Base-by-base conservation (phyloP, 345 rosid species). In the Clausena lansium region DNA sequence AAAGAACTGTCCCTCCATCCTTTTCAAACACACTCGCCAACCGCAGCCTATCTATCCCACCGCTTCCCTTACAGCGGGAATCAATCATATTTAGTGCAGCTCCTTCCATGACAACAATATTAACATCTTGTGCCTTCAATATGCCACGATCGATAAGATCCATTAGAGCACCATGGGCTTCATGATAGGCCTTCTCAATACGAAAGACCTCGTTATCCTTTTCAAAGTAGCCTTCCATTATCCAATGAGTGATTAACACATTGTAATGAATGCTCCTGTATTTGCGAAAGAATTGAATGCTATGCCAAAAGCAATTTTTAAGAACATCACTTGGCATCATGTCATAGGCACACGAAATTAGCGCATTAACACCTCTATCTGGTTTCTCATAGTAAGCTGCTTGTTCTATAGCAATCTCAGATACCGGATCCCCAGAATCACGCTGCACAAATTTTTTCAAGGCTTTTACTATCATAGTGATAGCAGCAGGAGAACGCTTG, bases 171-270 rank as follows among this genome's bases (percentile, higher is more conserved):
- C 3, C 0, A 64, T 89, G 90, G 24, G 88, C 93, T 0, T 79
- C 72, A 9, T 81, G 74, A 67, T 89, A 91, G 2, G 89, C 89
- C 73, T 76, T 68, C 57, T 83, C 84, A 8, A 87, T 67, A 28
- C 20, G 81, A 80, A 82, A 39, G 13, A 9, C 45, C 45, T 9
- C 45, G 3, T 9, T 39, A 9, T 39, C 13, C 13, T 9, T 39
- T 39, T 66, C 90, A 52, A 91, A 88, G 65, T 77, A 88, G 65
- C 95, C 93, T 84, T 92, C 93, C 72, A 92, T 79, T 25, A 91
- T 83, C 95, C 92, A 89, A 13, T 88, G 84, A 15, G 88, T 63
- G 69, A 88, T 87, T 85, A 91, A 75, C 71, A 87, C 90, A 47
- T 83, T 87, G 74, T 81, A 87, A 75, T 87, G 84, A 70, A 86